phyloP scores from a whole-genome alignment of 2,329 filamentous ascomycete genomes.

The Pezicula carpinea region DNA sequence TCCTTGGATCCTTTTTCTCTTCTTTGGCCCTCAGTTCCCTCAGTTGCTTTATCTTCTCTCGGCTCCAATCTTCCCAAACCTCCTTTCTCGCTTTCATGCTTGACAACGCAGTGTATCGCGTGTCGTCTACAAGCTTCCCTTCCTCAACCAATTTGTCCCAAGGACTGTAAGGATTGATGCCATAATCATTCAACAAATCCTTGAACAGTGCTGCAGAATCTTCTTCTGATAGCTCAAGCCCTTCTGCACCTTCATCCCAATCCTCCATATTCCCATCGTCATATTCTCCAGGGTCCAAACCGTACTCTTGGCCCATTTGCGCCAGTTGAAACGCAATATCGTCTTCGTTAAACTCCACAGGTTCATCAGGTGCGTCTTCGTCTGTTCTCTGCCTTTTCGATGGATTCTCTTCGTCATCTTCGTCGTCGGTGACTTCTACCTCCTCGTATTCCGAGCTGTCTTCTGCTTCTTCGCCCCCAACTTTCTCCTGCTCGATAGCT shows the following conservation, averaged over 20 bases:
- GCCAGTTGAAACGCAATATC: constrained; percentile 91
- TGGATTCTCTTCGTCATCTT: constrained; percentile 43
- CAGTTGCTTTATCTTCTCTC: constrained; percentile 67
- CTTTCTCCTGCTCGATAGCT: constrained; percentile 11
- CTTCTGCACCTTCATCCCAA: constrained; percentile 69
- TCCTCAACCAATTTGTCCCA: constrained; percentile 90
- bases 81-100: constrained; percentile 80
- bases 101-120: constrained; percentile 76
- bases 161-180: constrained; percentile 79
- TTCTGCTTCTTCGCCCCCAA: constrained; percentile 35
- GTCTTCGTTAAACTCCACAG: constrained; percentile 84
- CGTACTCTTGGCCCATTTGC: constrained; percentile 83
- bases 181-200: constrained; percentile 77
- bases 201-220: constrained; percentile 78
- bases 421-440: constrained; percentile 39
- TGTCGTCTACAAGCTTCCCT: constrained; percentile 75
- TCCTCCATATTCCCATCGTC: constrained; percentile 57
- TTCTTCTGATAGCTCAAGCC: constrained; percentile 64
- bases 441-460: constrained; percentile 70
- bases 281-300: constrained; percentile 71
- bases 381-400: constrained; percentile 46
- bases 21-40: constrained; percentile 69
- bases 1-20: constrained; percentile 76
- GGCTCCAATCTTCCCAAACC: constrained; percentile 79
- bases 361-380: constrained; percentile 34